Evolutionary conservation across 1,284 basidiomycete genomes (phyloP).

Genomic region (Apiotrichum veenhuisii): DNA sequence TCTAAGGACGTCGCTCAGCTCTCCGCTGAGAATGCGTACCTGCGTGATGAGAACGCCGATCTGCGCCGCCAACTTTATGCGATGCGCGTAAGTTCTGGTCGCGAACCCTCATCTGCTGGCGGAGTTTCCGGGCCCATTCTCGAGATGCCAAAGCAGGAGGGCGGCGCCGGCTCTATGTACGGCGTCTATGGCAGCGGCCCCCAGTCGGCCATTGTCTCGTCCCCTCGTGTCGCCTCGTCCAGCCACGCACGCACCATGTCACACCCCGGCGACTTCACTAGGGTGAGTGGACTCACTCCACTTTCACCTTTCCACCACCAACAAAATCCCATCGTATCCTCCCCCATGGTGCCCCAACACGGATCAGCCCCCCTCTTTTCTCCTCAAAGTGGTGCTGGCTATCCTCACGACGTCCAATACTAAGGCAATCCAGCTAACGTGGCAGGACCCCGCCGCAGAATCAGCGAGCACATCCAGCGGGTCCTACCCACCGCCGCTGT

Average conservation of each 20-base stretch:
- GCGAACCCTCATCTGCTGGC: slow-evolving; percentile 1
- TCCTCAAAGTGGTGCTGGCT: not conserved
- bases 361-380: slow-evolving; percentile 1
- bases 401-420: no score
- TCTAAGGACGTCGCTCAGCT: slow-evolving; percentile 35
- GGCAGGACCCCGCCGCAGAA: slow-evolving; percentile 14
- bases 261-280: slow-evolving; percentile 20
- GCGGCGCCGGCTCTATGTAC: slow-evolving; percentile 9
- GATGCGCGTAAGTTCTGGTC: slow-evolving; percentile 20
- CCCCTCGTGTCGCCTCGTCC: slow-evolving; percentile 13
- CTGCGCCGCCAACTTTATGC: slow-evolving; percentile 39
- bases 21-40: slow-evolving; percentile 39
- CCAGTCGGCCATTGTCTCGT: slow-evolving; percentile 11
- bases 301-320: not conserved
- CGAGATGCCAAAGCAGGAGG: slow-evolving; percentile 7
- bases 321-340: not conserved
- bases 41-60: slow-evolving; percentile 44
- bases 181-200: slow-evolving; percentile 12
- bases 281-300: slow-evolving; percentile 12
- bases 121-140: not conserved
- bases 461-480: slow-evolving; percentile 11
- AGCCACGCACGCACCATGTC: slow-evolving; percentile 21
- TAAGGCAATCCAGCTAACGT: slow-evolving; percentile 1
- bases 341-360: no score
- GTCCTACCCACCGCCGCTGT: slow-evolving; percentile 22